Evolutionary conservation across 768 basidiomycete genomes (phyloP).

Genomic region (Neoboletus subvelutipes): DNA sequence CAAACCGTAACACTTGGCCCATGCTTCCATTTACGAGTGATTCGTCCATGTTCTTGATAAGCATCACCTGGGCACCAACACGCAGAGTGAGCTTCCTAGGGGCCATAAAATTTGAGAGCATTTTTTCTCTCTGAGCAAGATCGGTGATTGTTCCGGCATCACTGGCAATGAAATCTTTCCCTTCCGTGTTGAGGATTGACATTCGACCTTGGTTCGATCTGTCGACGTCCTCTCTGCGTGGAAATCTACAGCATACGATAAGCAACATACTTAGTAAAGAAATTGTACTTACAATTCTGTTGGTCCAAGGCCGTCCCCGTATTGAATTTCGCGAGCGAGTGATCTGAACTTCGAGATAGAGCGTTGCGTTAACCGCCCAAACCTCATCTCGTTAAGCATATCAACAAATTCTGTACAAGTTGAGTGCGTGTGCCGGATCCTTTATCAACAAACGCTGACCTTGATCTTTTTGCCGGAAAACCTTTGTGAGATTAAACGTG

Average conservation of each 20-base stretch:
- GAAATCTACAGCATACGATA: conserved; percentile 59
- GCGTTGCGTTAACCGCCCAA: conserved; percentile 62
- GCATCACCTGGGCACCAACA: conserved; percentile 86
- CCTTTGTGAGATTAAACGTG: conserved; percentile 91
- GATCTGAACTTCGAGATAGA: conserved; percentile 72
- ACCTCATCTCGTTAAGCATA: conserved; percentile 99
- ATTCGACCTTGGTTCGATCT: conserved; percentile 75
- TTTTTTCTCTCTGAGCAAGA: conserved; percentile 60
- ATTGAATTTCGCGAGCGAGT: conserved; percentile 68
- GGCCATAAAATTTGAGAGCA: conserved; percentile 92
- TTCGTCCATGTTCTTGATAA: conserved; percentile 93
- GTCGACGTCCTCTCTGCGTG: conserved; percentile 90
- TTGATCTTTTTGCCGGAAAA: conserved; percentile 92
- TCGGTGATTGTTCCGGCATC: conserved; percentile 66
- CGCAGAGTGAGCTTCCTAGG: conserved; percentile 68
- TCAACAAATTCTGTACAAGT: conserved; percentile 72
- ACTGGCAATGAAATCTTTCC: conserved; percentile 50
- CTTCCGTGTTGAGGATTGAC: conserved; percentile 51
- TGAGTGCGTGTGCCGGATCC: conserved; percentile 1
- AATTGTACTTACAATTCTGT: conserved; percentile 76
- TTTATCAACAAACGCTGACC: conserved; percentile 44
- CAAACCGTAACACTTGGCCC: conserved; percentile 80
- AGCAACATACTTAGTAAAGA: neutral
- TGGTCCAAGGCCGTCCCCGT: conserved; percentile 79
- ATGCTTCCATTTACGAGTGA: conserved; percentile 92